These are phyloP conservation scores for Fusarium oxysporum DNA, from an alignment of 2,329 filamentous ascomycete genomes.

Conservation along the genomic window DNA sequence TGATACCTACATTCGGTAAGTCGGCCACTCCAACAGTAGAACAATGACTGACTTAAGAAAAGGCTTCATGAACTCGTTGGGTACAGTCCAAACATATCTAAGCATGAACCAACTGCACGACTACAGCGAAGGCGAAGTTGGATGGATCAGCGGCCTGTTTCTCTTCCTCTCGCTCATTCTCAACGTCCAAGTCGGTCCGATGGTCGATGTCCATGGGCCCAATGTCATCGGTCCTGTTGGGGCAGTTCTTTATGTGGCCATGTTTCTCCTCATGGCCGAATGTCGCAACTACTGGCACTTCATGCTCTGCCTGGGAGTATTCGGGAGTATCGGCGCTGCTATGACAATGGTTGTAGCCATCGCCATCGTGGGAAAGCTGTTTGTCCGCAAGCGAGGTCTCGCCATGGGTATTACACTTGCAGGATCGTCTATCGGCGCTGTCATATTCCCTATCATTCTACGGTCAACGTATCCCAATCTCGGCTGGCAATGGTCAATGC, in stretches of 20 bases:
- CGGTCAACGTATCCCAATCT: conserved; percentile 44
- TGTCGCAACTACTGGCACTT: conserved; percentile 63
- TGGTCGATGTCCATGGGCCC: conserved; percentile 62
- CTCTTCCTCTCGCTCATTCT: conserved; percentile 58
- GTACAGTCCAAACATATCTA: conserved; percentile 61
- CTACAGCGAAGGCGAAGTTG: conserved; percentile 58
- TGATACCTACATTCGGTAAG: conserved; percentile 43
- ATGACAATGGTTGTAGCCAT: conserved; percentile 52
- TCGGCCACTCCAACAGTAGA: neutral
- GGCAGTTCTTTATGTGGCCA: conserved; percentile 50
- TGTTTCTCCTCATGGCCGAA: conserved; percentile 59
- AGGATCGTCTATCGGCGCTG: conserved; percentile 45
- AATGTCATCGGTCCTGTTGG: conserved; percentile 54
- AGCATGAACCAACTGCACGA: conserved; percentile 56
- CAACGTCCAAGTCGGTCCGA: conserved; percentile 60
- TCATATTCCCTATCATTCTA: conserved; percentile 52
- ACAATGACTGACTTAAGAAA: neutral
- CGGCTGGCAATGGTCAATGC: conserved; percentile 52
- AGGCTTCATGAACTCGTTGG: conserved; percentile 61
- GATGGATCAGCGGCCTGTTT: conserved; percentile 62
- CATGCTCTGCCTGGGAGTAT: conserved; percentile 56
- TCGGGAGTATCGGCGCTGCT: conserved; percentile 56
- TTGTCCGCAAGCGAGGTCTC: conserved; percentile 41
- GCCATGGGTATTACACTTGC: conserved; percentile 45
- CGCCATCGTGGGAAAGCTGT: conserved; percentile 48